Percentiles rank a stretch among this genome's conserved stretches.
phyloP scores from a whole-genome alignment of 257 asterid species.

The Catharanthus roseus region DNA sequence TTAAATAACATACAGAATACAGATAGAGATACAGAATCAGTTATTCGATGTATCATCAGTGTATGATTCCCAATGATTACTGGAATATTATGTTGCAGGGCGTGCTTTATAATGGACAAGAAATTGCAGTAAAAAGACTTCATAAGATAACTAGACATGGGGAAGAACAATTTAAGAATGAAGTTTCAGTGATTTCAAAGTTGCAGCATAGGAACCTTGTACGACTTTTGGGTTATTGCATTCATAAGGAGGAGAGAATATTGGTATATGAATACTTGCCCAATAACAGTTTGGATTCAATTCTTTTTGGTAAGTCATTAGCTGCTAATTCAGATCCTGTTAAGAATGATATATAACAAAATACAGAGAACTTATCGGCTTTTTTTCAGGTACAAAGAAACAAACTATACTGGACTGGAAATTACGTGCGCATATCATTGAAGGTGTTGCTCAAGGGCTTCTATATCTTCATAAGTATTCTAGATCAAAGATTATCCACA shows the following conservation, averaged over 20 bases:
- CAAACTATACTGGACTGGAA: background rate
- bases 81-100: background rate
- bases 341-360: too few relatives aligned
- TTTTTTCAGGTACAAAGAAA: background rate
- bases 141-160: background rate
- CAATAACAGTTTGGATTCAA: background rate
- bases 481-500: background rate
- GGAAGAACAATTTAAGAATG: slow-evolving; percentile 3
- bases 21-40: too few relatives aligned
- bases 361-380: too few relatives aligned
- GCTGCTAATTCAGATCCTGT: too few relatives aligned
- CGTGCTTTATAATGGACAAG: background rate
- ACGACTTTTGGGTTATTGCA: slow-evolving; percentile 5
- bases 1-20: too few relatives aligned
- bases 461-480: slow-evolving; percentile 4
- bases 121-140: slow-evolving; percentile 8
- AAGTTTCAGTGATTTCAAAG: background rate
- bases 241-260: background rate
- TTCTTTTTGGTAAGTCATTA: slow-evolving; percentile 2
- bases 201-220: slow-evolving; percentile 5
- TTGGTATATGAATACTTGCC: background rate
- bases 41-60: too few relatives aligned
- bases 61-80: background rate
- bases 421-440: background rate
- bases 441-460: slow-evolving; percentile 3